Percentiles rank a stretch among this genome's conserved stretches.
Evolutionary conservation across 805 yeast genomes (phyloP).

Genomic region (Wickerhamiella cacticola): DNA sequence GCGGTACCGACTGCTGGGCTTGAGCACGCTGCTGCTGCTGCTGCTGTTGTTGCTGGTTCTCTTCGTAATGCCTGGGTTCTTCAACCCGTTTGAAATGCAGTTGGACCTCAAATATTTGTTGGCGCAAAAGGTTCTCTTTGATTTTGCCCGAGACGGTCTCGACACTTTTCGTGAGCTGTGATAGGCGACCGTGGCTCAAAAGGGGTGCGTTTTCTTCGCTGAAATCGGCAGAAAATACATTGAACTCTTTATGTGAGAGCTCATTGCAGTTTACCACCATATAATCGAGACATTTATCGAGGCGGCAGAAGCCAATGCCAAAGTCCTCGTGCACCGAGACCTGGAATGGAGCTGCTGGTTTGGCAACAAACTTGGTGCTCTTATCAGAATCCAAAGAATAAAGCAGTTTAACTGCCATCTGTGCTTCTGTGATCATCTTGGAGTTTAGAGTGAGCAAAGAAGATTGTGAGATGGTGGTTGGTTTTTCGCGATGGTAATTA

Average conservation of each 20-base stretch:
- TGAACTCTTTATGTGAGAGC: constrained; percentile 27
- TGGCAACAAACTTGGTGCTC: constrained; percentile 29
- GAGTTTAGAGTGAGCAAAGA: not conserved
- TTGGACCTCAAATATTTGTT: constrained; percentile 11
- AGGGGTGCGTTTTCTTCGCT: constrained; percentile 31
- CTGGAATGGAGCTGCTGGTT: constrained; percentile 18
- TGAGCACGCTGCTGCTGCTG: not conserved
- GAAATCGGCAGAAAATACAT: constrained; percentile 32
- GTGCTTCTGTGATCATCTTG: not conserved
- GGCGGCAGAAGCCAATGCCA: constrained; percentile 27
- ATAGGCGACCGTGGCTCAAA: constrained; percentile 33
- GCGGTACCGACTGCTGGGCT: not conserved
- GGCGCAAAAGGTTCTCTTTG: constrained; percentile 4
- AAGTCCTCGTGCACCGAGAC: constrained; percentile 20
- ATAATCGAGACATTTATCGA: constrained; percentile 28
- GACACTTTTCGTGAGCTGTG: constrained; percentile 13
- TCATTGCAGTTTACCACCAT: constrained; percentile 30
- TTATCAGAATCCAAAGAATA: constrained; percentile 30
- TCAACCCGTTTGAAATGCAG: constrained; percentile 9
- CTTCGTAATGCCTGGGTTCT: not conserved
- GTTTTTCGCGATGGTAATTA: not conserved
- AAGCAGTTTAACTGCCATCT: constrained; percentile 28
- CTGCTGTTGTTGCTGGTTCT: not conserved
- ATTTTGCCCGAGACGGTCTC: constrained; percentile 11
- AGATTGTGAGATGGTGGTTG: not conserved